Percentiles rank a stretch among this genome's conserved stretches.
phyloP scores from a whole-genome alignment of 2,329 filamentous ascomycete genomes.

The Fusarium proliferatum region DNA sequence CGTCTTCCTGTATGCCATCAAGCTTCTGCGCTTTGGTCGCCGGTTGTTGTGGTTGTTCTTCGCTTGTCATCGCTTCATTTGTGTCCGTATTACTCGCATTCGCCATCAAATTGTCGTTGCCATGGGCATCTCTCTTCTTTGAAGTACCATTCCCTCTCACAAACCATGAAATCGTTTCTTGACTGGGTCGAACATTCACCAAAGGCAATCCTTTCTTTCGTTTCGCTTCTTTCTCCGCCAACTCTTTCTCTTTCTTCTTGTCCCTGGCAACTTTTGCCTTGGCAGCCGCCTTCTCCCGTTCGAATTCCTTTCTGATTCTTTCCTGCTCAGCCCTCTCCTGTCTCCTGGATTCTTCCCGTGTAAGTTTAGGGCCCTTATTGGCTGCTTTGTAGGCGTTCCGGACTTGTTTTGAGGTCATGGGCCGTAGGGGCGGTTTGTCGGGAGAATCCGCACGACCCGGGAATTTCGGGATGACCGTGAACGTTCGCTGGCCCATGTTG shows the following conservation, averaged over 20 bases:
- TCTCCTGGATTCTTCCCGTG: conserved; percentile 53
- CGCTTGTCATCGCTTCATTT: neutral
- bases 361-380: conserved; percentile 52
- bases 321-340: conserved; percentile 63
- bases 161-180: conserved; percentile 67
- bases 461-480: conserved; percentile 56
- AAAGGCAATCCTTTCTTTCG: conserved; percentile 64
- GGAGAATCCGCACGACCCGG: conserved; percentile 37
- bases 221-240: conserved; percentile 61
- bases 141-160: conserved; percentile 51
- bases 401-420: conserved; percentile 58
- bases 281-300: conserved; percentile 59
- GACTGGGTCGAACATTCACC: conserved; percentile 65
- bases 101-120: conserved; percentile 16
- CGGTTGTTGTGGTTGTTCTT: neutral
- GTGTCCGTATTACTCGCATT: neutral
- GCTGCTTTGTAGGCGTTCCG: conserved; percentile 53
- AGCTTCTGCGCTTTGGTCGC: conserved; percentile 12
- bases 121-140: conserved; percentile 47
- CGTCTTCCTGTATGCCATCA: conserved; percentile 20
- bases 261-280: conserved; percentile 64
- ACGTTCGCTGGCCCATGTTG: conserved; percentile 57
- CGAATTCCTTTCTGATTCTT: conserved; percentile 63
- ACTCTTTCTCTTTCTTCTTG: conserved; percentile 66
- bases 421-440: conserved; percentile 38